Percentiles rank a stretch among this genome's conserved stretches.
Evolutionary conservation across 1,284 basidiomycete species (phyloP).

Genomic region (Pyrrhoderma noxium): DNA sequence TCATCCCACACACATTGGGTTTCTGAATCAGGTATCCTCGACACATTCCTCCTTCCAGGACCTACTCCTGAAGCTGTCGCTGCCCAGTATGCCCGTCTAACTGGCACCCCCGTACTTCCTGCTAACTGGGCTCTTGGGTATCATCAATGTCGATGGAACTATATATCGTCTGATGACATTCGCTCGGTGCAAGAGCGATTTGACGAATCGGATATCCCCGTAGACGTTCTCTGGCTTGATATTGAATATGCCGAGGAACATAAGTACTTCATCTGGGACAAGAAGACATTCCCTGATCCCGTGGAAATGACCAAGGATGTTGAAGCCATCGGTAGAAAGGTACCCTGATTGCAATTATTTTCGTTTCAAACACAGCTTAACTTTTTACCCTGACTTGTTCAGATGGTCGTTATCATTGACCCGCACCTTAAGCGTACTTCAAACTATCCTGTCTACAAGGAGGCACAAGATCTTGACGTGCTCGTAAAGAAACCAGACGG

Average conservation of each 20-base stretch:
- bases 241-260: slow-evolving; percentile 95
- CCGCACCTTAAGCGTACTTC: slow-evolving; percentile 88
- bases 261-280: slow-evolving; percentile 97
- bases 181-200: slow-evolving; percentile 83
- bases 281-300: slow-evolving; percentile 88
- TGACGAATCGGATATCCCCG: slow-evolving; percentile 89
- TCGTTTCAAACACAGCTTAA: background rate
- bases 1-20: slow-evolving; percentile 91
- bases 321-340: slow-evolving; percentile 81
- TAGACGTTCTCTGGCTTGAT: slow-evolving; percentile 98
- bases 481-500: slow-evolving; percentile 79
- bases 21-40: slow-evolving; percentile 93
- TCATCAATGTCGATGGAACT: slow-evolving; percentile 99
- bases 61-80: slow-evolving; percentile 79
- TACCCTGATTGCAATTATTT: slow-evolving; percentile 25
- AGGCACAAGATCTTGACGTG: slow-evolving; percentile 74
- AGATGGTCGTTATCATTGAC: slow-evolving; percentile 73
- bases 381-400: background rate
- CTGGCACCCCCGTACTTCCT: slow-evolving; percentile 82
- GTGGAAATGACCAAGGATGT: slow-evolving; percentile 90
- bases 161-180: slow-evolving; percentile 86
- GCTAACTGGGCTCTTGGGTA: slow-evolving; percentile 90
- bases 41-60: slow-evolving; percentile 90
- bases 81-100: slow-evolving; percentile 78
- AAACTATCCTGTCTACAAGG: slow-evolving; percentile 80